These are phyloP conservation scores for Agastache rugosa DNA, from an alignment of 257 asterid species.

Conservation along the genomic window DNA sequence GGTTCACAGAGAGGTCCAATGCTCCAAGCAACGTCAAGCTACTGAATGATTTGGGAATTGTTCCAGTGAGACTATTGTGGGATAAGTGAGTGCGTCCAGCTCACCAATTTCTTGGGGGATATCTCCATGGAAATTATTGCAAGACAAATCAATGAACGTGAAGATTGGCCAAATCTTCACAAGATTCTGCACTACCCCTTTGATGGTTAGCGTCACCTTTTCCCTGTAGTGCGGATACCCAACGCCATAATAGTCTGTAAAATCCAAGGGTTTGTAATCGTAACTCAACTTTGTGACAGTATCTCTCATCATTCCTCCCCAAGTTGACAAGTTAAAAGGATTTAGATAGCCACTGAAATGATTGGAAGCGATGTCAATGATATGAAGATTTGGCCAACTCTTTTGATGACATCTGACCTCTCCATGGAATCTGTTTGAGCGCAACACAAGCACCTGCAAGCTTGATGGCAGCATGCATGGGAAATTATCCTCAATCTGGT, in stretches of 20 bases:
- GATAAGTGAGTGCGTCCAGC: constrained; percentile 40
- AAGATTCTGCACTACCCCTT: constrained; percentile 37
- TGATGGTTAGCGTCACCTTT: constrained; percentile 35
- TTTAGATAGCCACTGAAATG: background rate
- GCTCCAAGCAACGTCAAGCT: background rate
- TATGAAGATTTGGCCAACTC: background rate
- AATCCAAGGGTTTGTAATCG: background rate
- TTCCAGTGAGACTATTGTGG: background rate
- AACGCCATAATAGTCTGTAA: background rate
- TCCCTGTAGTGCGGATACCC: background rate
- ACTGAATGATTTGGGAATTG: background rate
- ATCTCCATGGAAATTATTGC: constrained; percentile 51
- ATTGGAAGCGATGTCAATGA: background rate
- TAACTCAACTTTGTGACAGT: too few species aligned
- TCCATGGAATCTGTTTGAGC: background rate
- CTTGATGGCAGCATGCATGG: background rate
- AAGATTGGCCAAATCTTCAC: constrained; percentile 37
- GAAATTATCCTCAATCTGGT: background rate
- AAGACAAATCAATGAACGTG: constrained; percentile 55
- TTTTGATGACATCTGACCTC: background rate
- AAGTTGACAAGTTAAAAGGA: background rate
- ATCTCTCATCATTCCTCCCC: background rate
- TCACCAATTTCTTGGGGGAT: constrained; percentile 48
- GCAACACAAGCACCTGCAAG: background rate
- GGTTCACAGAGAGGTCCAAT: background rate